Evolutionary conservation across 805 yeast species (phyloP).

Genomic region (Ogataea pignaliae): DNA sequence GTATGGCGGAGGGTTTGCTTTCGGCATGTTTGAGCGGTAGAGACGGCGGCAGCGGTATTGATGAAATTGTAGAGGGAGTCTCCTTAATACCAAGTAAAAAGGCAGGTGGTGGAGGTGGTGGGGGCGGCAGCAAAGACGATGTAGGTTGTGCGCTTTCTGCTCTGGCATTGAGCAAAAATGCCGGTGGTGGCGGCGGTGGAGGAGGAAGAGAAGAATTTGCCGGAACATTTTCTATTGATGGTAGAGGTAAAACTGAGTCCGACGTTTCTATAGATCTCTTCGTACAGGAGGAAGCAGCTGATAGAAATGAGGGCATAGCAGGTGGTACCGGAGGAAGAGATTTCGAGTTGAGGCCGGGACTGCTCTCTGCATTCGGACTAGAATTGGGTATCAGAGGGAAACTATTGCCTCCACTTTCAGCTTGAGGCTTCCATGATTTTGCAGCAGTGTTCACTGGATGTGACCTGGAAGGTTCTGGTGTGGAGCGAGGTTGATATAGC

Average conservation of each 20-base stretch:
- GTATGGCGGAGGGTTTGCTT: conserved; percentile 10
- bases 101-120: conserved; percentile 23
- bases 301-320: conserved; percentile 29
- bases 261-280: conserved; percentile 1
- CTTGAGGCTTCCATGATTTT: too few species aligned
- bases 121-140: conserved; percentile 10
- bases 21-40: conserved; percentile 25
- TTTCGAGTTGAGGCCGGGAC: conserved; percentile 5
- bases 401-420: too few species aligned
- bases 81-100: conserved; percentile 1
- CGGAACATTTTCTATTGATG: too few species aligned
- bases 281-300: conserved; percentile 29
- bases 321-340: conserved; percentile 20
- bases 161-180: too few species aligned
- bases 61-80: conserved; percentile 1
- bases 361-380: not conserved
- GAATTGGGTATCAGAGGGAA: too few species aligned
- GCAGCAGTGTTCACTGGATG: too few species aligned
- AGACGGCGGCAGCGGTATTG: conserved; percentile 16
- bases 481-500: too few species aligned
- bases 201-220: too few species aligned
- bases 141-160: too few species aligned
- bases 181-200: too few species aligned
- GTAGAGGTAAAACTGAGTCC: conserved; percentile 8
- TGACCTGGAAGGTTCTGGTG: too few species aligned